A percentile compares a stretch with the other conserved stretches of the same genome.
Conservation (phyloP, 208 protist species). For the Trypanosoma cruzi region DNA sequence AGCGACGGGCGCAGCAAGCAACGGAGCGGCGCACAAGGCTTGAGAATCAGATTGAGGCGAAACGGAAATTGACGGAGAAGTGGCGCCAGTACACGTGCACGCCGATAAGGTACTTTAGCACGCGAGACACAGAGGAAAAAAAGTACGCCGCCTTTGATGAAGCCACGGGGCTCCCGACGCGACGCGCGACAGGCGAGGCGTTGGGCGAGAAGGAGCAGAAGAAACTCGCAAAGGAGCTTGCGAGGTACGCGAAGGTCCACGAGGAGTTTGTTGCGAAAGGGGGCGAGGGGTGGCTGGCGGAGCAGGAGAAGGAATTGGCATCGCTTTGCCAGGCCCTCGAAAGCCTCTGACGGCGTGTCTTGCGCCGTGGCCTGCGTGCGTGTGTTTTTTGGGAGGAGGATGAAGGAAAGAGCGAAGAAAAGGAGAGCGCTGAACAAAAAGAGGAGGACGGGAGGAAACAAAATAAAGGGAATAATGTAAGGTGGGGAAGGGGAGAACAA, state of each 20-base stretch:
- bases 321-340: slow-evolving; percentile 24
- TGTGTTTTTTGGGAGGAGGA: no score
- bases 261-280: slow-evolving; percentile 70
- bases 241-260: slow-evolving; percentile 71
- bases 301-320: slow-evolving; percentile 53
- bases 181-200: slow-evolving; percentile 36
- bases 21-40: slow-evolving; percentile 49
- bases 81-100: slow-evolving; percentile 51
- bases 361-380: no score
- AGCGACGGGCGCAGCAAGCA: slow-evolving; percentile 41
- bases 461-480: no score
- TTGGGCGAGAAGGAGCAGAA: slow-evolving; percentile 69
- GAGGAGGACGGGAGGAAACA: no score
- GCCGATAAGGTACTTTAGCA: slow-evolving; percentile 47
- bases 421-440: no score
- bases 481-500: no score
- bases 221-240: slow-evolving; percentile 70
- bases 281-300: slow-evolving; percentile 48
- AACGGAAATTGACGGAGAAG: slow-evolving; percentile 69
- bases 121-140: slow-evolving; percentile 18
- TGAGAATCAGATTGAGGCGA: slow-evolving; percentile 60
- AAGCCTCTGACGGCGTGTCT: background rate
- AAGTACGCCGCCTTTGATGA: slow-evolving; percentile 61
- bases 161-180: slow-evolving; percentile 54
- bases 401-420: no score